Base-by-base conservation (phyloP, 2,329 filamentous ascomycete species). In the Scolecobasidium constrictum region DNA sequence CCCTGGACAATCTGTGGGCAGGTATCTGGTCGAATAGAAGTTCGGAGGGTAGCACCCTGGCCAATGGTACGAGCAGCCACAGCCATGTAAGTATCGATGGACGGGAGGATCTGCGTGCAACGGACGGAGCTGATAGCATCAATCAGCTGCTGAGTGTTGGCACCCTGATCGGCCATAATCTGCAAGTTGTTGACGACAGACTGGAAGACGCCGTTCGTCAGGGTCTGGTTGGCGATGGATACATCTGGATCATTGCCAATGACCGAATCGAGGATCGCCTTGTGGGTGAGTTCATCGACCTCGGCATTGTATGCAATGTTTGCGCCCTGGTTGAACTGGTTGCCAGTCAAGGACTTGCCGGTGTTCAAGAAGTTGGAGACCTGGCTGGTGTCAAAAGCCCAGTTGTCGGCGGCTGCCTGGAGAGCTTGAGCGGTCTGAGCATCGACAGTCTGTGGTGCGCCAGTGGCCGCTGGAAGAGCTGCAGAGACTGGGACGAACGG, bases 301-400 rank as follows among this genome's bases (percentile, higher is more conserved):
- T 62, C 59, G 37, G 59, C 59, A 46, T 60, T 59, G 52, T 51
- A 59, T 16, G 57, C 59, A 11, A 60, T 56, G 9, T 53, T 53
- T 26, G 59, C 59, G 33, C 55, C 56, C 39, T 57, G 53, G 51
- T 61, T 60, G 53, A 62, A 62, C 7, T 52, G 48, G 50, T 60
- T 57, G 49, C 52, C 49, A 42, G 59, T 58, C 13, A 44, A 17
- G 47, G 42, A 50, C 17, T 48, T 48, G 33, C 58, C 59, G 4
- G 50, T 57, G 52, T 61, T 57, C 39, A 60, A 47, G 52, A 60
- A 61, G 53, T 57, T 56, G 47, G 58, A 60, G n/a, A 62, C 59
- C 53, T 60, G 59, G 18, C 53, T 56, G 26, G 59, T 62, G 31
- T 62, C 59, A 39, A 57, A 56, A 51, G 49, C 47, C 59, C 59